phyloP scores from a whole-genome alignment of 2,329 filamentous ascomycete genomes.

The Lasiodiplodia hormozganensis region DNA sequence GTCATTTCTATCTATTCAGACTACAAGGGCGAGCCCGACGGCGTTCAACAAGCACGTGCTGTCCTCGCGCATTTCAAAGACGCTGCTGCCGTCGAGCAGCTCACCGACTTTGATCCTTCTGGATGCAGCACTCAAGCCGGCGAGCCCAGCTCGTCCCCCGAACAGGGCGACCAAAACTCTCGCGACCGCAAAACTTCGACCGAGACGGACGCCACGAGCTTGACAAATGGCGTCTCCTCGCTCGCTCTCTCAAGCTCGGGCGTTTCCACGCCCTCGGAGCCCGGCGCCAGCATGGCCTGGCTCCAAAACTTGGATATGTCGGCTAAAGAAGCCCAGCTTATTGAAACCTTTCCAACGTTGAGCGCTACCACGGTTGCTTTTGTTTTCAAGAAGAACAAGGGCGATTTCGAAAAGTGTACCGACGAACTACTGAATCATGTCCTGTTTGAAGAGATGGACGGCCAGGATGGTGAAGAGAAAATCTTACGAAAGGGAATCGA shows the following conservation, averaged over 20 bases:
- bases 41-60: constrained; percentile 61
- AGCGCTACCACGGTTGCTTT: constrained; percentile 70
- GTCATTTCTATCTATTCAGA: constrained; percentile 79
- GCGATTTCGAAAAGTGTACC: constrained; percentile 73
- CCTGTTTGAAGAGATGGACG: constrained; percentile 73
- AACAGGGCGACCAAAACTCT: constrained; percentile 27
- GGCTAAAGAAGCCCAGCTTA: constrained; percentile 69
- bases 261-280: constrained; percentile 5
- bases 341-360: constrained; percentile 74
- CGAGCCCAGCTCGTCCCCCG: constrained; percentile 29
- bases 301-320: constrained; percentile 46
- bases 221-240: constrained; percentile 55
- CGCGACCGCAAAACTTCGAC: constrained; percentile 44
- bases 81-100: constrained; percentile 70
- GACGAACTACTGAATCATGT: constrained; percentile 82
- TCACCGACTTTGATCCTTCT: constrained; percentile 78
- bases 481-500: constrained; percentile 75
- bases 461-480: constrained; percentile 52
- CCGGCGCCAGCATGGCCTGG: constrained; percentile 34
- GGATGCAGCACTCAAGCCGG: constrained; percentile 63
- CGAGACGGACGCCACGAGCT: constrained; percentile 58
- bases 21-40: constrained; percentile 66
- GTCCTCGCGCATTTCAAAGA: constrained; percentile 71
- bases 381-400: constrained; percentile 70
- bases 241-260: constrained; percentile 39